Evolutionary conservation across 2,329 filamentous ascomycete species (phyloP), one percentile per base, ranked within the genome.

Genomic region (Aspergillus felis): DNA sequence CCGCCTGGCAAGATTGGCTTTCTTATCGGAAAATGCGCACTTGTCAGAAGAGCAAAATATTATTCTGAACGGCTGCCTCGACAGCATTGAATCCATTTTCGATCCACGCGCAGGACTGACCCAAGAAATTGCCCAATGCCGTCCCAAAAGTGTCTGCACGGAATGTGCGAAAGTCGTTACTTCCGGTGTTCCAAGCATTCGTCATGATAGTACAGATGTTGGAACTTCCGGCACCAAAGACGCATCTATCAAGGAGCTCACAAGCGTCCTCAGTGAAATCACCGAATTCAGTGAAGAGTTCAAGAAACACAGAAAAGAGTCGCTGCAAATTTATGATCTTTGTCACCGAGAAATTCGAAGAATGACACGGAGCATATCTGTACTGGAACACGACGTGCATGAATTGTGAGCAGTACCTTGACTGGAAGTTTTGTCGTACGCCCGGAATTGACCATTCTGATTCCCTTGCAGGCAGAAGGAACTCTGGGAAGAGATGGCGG

Each of bases 251-350:
- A 50, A 61, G 9, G 61, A 67, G 29, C 60, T 73, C 7, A 49
- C 54, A 14, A 32, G 35, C n/a, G 55, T 74, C n/a, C 55, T 71
- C 42, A 48, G 57, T 10, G 64, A 72, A 51, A 57, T 71, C 1
- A 64, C 64, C 3, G 52, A 50, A 5, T 62, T 72, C 7, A 69
- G 68, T 42, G 42, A 42, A 3, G 64, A 72, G 38, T 51, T 74
- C 12, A 56, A 64, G 28, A 55, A 61, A 54, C 65, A 64, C 60
- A 77, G 58, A 49, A 50, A 54, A 29, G 68, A 75, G 56, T 65
- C 67, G 3, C 63, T 85, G 78, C 84, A 87, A 62, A 86, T 89
- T 57, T 85, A 88, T 65, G 78, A 78, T 25, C 71, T 88, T 32
- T 80, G 88, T 24, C 78, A 85, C 53, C 80, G 80, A 46, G 81